phyloP scores from a whole-genome alignment of 768 basidiomycete genomes.

The Suillus brevipes region DNA sequence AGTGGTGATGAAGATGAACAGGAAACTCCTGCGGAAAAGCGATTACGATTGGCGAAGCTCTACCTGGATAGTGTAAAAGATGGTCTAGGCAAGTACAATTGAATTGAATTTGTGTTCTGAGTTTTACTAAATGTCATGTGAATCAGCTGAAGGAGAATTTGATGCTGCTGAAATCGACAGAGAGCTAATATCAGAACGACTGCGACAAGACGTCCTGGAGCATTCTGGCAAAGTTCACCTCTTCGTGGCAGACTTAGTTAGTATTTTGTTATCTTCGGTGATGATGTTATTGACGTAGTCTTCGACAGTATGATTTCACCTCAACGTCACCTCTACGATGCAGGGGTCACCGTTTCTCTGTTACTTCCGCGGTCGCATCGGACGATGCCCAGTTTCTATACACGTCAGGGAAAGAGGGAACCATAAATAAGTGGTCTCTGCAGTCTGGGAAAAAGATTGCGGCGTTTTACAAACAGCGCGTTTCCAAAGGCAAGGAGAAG shows the following conservation, averaged over 20 bases:
- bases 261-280: slow-evolving; percentile 22
- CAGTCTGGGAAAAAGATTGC: slow-evolving; percentile 56
- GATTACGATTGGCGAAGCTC: slow-evolving; percentile 85
- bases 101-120: not conserved
- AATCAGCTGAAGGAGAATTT: slow-evolving; percentile 78
- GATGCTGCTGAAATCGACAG: slow-evolving; percentile 96
- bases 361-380: slow-evolving; percentile 81
- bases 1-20: slow-evolving; percentile 84
- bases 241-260: slow-evolving; percentile 73
- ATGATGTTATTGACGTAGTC: not conserved
- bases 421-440: slow-evolving; percentile 85
- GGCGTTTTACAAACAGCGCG: slow-evolving; percentile 63
- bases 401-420: slow-evolving; percentile 89
- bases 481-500: slow-evolving; percentile 60
- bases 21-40: slow-evolving; percentile 93
- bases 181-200: slow-evolving; percentile 84
- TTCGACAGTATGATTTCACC: slow-evolving; percentile 56
- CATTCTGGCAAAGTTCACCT: slow-evolving; percentile 86
- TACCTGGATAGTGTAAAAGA: slow-evolving; percentile 87
- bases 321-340: slow-evolving; percentile 50
- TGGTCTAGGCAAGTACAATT: slow-evolving; percentile 51
- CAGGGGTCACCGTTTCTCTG: slow-evolving; percentile 73
- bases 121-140: slow-evolving; percentile 1
- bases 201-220: slow-evolving; percentile 91
- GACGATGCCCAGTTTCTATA: slow-evolving; percentile 76